Evolutionary conservation across 108 stramenopile species (phyloP).

Genomic region (Cyclotella baltica): DNA sequence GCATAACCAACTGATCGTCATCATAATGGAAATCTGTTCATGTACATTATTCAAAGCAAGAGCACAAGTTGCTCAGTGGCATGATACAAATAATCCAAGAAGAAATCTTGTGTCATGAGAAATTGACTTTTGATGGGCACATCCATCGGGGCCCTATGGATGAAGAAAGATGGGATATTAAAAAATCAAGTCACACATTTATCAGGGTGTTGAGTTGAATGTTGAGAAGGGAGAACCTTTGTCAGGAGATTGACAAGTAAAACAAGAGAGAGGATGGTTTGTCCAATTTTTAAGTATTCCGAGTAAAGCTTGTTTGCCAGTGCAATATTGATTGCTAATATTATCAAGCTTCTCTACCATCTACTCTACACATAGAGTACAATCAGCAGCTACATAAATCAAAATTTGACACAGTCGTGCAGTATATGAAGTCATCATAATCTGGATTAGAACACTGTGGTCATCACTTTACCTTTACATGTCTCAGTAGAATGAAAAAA

Average conservation of each 20-base stretch:
- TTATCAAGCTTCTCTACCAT: neutral
- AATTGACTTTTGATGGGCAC: slow-evolving; percentile 13
- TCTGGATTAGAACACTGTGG: neutral
- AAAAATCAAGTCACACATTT: neutral
- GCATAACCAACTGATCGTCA: slow-evolving; percentile 10
- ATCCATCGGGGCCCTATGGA: neutral
- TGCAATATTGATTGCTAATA: too few relatives aligned
- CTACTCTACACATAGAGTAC: neutral
- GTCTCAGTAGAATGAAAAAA: neutral
- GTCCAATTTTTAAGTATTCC: neutral
- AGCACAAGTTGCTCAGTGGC: neutral
- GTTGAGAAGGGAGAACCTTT: too few relatives aligned
- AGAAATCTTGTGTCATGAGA: slow-evolving; percentile 4
- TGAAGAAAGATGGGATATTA: neutral
- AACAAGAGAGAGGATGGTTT: too few relatives aligned
- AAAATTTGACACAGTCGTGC: slow-evolving; percentile 12
- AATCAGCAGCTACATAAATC: slow-evolving; percentile 4
- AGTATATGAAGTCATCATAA: neutral
- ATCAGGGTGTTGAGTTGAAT: too few relatives aligned
- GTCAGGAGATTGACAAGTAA: too few relatives aligned
- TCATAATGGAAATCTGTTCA: neutral
- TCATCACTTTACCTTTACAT: slow-evolving; percentile 3
- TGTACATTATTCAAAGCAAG: slow-evolving; percentile 8
- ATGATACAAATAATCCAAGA: neutral
- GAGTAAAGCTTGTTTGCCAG: neutral